A percentile compares a stretch with the other conserved stretches of the same genome.
phyloP scores from a whole-genome alignment of 2,329 filamentous ascomycete species.

The Diaporthe capsici region DNA sequence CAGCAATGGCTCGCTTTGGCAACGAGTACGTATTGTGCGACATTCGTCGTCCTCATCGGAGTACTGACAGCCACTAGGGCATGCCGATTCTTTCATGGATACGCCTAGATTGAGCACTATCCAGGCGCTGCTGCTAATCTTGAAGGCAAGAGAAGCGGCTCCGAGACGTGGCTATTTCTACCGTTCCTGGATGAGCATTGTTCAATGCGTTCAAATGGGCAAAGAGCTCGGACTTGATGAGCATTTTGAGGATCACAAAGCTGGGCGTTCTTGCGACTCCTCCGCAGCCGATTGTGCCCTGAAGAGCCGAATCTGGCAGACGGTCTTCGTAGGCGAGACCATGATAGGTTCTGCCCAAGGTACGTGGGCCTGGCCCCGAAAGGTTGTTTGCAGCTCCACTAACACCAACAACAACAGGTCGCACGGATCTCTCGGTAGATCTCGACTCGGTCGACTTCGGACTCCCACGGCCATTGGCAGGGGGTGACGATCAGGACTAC shows the following conservation, averaged over 20 bases:
- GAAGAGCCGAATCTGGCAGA: slow-evolving; percentile 92
- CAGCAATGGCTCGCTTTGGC: slow-evolving; percentile 95
- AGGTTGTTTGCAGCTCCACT: slow-evolving; percentile 5
- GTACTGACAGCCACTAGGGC: slow-evolving; percentile 69
- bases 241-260: slow-evolving; percentile 83
- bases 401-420: slow-evolving; percentile 63
- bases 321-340: slow-evolving; percentile 85
- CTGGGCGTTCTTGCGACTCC: slow-evolving; percentile 78
- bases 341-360: slow-evolving; percentile 97
- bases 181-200: slow-evolving; percentile 96
- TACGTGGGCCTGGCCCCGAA: slow-evolving; percentile 53
- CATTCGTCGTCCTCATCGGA: background rate
- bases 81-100: slow-evolving; percentile 95
- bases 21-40: slow-evolving; percentile 71
- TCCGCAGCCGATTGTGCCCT: slow-evolving; percentile 82
- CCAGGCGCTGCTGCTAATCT: slow-evolving; percentile 86
- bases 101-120: slow-evolving; percentile 91
- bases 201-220: slow-evolving; percentile 92
- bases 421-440: slow-evolving; percentile 82
- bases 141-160: slow-evolving; percentile 93
- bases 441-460: slow-evolving; percentile 82
- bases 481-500: slow-evolving; percentile 81
- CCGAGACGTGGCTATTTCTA: slow-evolving; percentile 97
- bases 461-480: slow-evolving; percentile 73
- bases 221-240: slow-evolving; percentile 93